Base-by-base conservation (phyloP, 2,329 filamentous ascomycete genomes). In the Blastomyces emzantsi region DNA sequence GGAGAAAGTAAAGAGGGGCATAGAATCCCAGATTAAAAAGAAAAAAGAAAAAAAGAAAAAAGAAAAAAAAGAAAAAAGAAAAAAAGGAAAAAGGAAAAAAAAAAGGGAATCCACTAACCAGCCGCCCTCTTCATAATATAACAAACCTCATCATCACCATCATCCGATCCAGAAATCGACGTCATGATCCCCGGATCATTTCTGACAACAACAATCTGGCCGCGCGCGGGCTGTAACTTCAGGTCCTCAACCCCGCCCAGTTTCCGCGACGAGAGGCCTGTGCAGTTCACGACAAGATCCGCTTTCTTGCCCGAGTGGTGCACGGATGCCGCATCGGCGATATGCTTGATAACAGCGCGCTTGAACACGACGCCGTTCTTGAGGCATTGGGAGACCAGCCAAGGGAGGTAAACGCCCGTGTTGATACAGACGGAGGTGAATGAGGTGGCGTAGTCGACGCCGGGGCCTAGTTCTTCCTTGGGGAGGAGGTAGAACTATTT, bases 391-490 rank as follows among this genome's bases (percentile, higher is more conserved):
- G 90, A 89, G 0, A 90, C 80, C 0, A 97, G 86, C 85, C 90
- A 97, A 3, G 90, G 86, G 1, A 97, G 85, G 76, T 97, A 97
- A 64, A 97, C 77, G 52, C 89, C 85, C 0, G 90, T 90, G 77
- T 97, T 97, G 74, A 97, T 93, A 77, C 92, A 97, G 51, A 96
- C 87, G 0, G 90, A 93, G 8, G 85, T 90, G 75, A 94, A 96
- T 63, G 83, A 80, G 60, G 85, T 89, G 30, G 86, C 92, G 13
- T 87, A 88, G 65, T 91, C 87, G 62, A 87, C 83, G 22, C 84
- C 89, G 0, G 78, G 69, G 0, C 85, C 83, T 1, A 96, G 78
- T 68, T 88, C 81, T 11, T 71, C 65, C 11, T 81, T 74, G 4
- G 81, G 72, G 3, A 93, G 75, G 64, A 85, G 78, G 65, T 84